Percentiles rank a stretch among this genome's conserved stretches.
phyloP scores from a whole-genome alignment of 345 rosid species.

The Durio zibethinus region DNA sequence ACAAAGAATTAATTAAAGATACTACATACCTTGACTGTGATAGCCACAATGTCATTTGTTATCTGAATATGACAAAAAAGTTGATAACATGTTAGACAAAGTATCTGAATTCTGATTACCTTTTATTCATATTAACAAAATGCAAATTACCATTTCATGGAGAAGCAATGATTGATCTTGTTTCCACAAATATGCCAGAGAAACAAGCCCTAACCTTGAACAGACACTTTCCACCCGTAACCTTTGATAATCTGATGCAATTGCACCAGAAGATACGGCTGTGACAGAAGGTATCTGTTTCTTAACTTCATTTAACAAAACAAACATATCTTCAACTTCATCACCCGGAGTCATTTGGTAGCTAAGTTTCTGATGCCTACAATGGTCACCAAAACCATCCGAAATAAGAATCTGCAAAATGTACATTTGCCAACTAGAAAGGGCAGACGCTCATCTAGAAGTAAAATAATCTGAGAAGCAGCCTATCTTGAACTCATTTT shows the following conservation, averaged over 20 bases:
- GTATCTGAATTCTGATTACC: slow-evolving; percentile 3
- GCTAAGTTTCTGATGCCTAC: slow-evolving; percentile 69
- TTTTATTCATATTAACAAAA: slow-evolving; percentile 15
- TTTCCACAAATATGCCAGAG: slow-evolving; percentile 95
- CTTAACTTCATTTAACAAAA: slow-evolving; percentile 74
- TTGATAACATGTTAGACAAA: slow-evolving; percentile 14
- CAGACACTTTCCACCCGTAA: slow-evolving; percentile 93
- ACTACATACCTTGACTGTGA: slow-evolving; percentile 68
- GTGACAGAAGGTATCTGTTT: slow-evolving; percentile 71
- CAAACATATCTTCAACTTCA: slow-evolving; percentile 19
- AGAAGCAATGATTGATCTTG: slow-evolving; percentile 95
- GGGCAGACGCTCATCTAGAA: not conserved
- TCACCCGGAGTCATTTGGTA: slow-evolving; percentile 59
- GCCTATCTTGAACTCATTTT: not conserved
- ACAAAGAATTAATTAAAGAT: not conserved
- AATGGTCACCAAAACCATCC: slow-evolving; percentile 15
- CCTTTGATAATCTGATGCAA: slow-evolving; percentile 95
- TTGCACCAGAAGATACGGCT: slow-evolving; percentile 95
- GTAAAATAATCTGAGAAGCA: not conserved
- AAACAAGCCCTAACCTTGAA: slow-evolving; percentile 97
- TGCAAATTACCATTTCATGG: slow-evolving; percentile 75
- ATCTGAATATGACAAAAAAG: slow-evolving; percentile 47
- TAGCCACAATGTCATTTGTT: slow-evolving; percentile 61
- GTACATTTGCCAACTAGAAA: not conserved
- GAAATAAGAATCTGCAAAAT: not conserved